Evolutionary conservation across 1,284 basidiomycete genomes (phyloP).

Genomic region (Sporisorium iseilematis-ciliati): DNA sequence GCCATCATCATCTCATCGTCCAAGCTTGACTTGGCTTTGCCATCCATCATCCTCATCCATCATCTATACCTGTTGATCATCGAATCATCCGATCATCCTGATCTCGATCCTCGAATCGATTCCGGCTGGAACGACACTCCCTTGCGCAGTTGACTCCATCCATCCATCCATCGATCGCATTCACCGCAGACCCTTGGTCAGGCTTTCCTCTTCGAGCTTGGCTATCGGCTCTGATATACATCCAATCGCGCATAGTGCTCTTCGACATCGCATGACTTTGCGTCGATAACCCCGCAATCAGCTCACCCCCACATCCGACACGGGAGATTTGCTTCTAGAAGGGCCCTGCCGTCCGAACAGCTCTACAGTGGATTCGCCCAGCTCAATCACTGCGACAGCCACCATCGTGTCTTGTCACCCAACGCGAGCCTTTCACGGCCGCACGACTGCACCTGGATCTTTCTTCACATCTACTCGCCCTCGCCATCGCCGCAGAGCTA

Average conservation of each 20-base stretch:
- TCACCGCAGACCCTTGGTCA: neutral
- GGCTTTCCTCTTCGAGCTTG: neutral
- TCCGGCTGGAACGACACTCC: neutral
- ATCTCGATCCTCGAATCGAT: neutral
- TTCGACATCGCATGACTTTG: neutral
- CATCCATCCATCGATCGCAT: constrained; percentile 1
- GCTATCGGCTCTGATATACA: neutral
- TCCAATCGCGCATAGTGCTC: neutral
- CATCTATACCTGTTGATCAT: neutral
- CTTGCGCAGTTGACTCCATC: neutral
- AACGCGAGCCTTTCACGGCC: neutral
- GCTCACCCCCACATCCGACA: neutral
- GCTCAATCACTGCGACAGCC: neutral
- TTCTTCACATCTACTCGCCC: too few species aligned
- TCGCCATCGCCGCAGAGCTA: neutral
- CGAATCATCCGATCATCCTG: neutral
- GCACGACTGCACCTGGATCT: neutral
- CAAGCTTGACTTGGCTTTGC: neutral
- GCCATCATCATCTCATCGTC: neutral
- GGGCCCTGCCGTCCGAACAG: neutral
- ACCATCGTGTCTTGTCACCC: neutral
- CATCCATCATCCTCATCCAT: neutral
- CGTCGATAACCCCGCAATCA: neutral
- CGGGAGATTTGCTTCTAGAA: neutral
- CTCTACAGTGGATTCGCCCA: neutral